Base-by-base conservation (phyloP, 176 grass and related monocot species). In the Puccinellia tenuiflora region DNA sequence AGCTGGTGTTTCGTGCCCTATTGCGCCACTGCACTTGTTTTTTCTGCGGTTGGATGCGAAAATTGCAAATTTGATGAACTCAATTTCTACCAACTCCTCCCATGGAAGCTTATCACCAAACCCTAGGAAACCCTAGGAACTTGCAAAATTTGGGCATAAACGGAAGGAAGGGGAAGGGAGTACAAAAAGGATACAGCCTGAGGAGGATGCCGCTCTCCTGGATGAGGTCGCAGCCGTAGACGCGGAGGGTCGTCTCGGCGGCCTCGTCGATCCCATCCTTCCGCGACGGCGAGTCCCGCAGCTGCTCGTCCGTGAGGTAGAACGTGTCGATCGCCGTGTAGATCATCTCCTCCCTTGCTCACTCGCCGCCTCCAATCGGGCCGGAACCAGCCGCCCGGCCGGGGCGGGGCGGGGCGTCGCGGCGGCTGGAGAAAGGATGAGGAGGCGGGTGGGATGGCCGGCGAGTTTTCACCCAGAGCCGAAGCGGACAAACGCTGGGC, bases 161-260 rank as follows among this genome's bases (percentile, higher is more conserved):
- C 3, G 6, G 9, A 30, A 72, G 24, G 1, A 2, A 28, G 21
- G 1, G 45, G 39, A 34, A 34, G 21, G 12, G 26, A 7, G n/a
- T 7, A 8, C 14, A 83, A 78, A 78, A 39, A 86, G 90, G 86
- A 98, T 95, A 95, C 92, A 98, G 85, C 84, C 77, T 88, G 42
- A 98, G 85, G 26, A 98, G 88, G 75, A 98, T 93, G 88, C 96
- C 92, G 47, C 90, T 91, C 89, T 98, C 92, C 78, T 98, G 92
- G 73, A 98, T 93, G 82, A 98, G 92, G 73, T 95, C 90, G 51
- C 92, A 95, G 30, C 92, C 91, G 68, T 98, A 98, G 53, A 90
- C 80, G n/a, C 90, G 85, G 39, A 98, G 87, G 13, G 90, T 69
- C 62, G 78, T 90, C 80, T 98, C 96, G 13, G 92, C 89, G 17